Conservation (phyloP, 2,329 filamentous ascomycete genomes). For the Trichophaea hybrida region DNA sequence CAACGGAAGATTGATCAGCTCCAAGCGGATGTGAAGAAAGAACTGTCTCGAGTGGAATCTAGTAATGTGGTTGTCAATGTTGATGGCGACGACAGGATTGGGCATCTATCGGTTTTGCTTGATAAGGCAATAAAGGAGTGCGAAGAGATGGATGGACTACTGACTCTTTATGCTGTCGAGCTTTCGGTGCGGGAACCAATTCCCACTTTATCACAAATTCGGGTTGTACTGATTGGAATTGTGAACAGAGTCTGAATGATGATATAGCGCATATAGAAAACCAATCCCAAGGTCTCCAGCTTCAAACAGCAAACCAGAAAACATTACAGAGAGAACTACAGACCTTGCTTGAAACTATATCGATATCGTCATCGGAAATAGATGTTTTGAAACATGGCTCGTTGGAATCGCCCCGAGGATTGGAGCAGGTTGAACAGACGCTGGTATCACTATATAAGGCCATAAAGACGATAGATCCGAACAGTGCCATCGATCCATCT, state of each 20-base stretch:
- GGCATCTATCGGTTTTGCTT: conserved; percentile 70
- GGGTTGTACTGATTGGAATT: conserved; percentile 21
- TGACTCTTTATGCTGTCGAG: conserved; percentile 91
- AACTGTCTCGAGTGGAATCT: conserved; percentile 26
- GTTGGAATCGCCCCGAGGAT: conserved; percentile 52
- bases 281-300: conserved; percentile 89
- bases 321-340: conserved; percentile 79
- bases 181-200: conserved; percentile 48
- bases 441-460: conserved; percentile 77
- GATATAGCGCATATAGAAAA: conserved; percentile 96
- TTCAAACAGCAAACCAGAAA: conserved; percentile 94
- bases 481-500: conserved; percentile 37
- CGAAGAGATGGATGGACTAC: conserved; percentile 83
- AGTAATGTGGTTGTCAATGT: conserved; percentile 27
- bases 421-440: conserved; percentile 63
- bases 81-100: conserved; percentile 71
- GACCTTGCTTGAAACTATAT: conserved; percentile 76
- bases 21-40: conserved; percentile 25
- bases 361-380: conserved; percentile 64
- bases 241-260: conserved; percentile 65
- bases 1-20: conserved; percentile 25
- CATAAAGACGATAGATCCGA: conserved; percentile 83
- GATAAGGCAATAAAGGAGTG: conserved; percentile 88
- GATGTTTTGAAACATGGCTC: conserved; percentile 59
- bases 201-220: conserved; percentile 2